Conservation (phyloP, 257 asterid species). For the Solanum corneliomulleri region DNA sequence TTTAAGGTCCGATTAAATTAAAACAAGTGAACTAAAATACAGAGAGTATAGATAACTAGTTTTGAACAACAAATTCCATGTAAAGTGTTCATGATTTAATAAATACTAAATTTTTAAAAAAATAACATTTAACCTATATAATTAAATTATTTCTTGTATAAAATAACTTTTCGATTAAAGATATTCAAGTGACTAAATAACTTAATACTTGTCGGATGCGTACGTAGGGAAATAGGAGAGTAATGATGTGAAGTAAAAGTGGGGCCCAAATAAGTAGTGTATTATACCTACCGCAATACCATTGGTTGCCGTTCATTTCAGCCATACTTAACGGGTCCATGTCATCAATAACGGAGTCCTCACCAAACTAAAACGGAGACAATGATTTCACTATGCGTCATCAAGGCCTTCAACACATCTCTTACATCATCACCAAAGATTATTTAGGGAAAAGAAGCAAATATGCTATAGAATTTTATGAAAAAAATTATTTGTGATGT, state of each 20-base stretch:
- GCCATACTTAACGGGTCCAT: slow-evolving; percentile 10
- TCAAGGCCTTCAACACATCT: not conserved
- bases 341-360: not conserved
- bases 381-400: not conserved
- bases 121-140: no score
- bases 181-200: not conserved
- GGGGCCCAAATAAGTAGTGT: slow-evolving; percentile 1
- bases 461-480: no score
- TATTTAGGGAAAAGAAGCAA: not conserved
- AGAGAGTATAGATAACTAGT: not conserved
- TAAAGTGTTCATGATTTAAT: not conserved
- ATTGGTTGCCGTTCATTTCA: slow-evolving; percentile 35
- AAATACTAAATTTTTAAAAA: no score
- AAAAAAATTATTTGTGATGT: no score
- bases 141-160: no score
- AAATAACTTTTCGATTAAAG: no score
- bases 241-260: slow-evolving; percentile 4
- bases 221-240: not conserved
- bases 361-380: not conserved
- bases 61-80: not conserved
- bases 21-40: not conserved
- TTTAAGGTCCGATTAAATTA: not conserved
- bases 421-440: not conserved
- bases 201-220: not conserved
- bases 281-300: slow-evolving; percentile 36